A percentile compares a stretch with the other conserved stretches of the same genome.
Evolutionary conservation across 1,139 yeast genomes (phyloP).

Genomic region (Sugiyamaella novakii): DNA sequence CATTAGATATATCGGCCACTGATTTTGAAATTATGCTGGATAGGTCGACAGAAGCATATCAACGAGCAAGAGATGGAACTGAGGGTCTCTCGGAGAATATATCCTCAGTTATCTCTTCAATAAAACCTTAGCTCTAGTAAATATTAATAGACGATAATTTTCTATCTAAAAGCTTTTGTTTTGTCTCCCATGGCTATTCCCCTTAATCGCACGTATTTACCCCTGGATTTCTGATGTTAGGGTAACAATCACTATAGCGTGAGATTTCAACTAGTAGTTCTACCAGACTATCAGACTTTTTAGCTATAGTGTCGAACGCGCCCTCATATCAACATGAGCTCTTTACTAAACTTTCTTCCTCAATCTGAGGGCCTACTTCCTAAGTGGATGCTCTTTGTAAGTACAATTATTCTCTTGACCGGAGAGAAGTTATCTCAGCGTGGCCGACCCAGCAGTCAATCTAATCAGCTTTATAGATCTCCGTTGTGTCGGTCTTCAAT

Average conservation of each 20-base stretch:
- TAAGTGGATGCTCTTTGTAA: constrained; percentile 65
- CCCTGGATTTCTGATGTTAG: constrained; percentile 9
- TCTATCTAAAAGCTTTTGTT: background rate
- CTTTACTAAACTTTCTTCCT: constrained; percentile 41
- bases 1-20: constrained; percentile 37
- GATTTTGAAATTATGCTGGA: constrained; percentile 61
- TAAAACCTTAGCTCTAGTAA: too few relatives aligned
- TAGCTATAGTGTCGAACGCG: too few relatives aligned
- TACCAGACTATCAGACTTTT: too few relatives aligned
- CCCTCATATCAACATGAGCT: too few relatives aligned
- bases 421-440: too few relatives aligned
- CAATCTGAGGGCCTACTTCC: constrained; percentile 57
- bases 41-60: constrained; percentile 53
- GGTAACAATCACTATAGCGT: too few relatives aligned
- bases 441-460: background rate
- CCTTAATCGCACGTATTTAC: too few relatives aligned
- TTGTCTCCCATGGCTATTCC: background rate
- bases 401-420: constrained; percentile 27
- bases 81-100: constrained; percentile 25
- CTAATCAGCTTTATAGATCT: constrained; percentile 57
- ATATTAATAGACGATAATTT: too few relatives aligned
- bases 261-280: too few relatives aligned
- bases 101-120: constrained; percentile 16
- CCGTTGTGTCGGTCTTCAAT: constrained; percentile 87
- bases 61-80: constrained; percentile 28